Evolutionary conservation across 345 rosid species (phyloP).

Genomic region (Eucalyptus polyanthemos): DNA sequence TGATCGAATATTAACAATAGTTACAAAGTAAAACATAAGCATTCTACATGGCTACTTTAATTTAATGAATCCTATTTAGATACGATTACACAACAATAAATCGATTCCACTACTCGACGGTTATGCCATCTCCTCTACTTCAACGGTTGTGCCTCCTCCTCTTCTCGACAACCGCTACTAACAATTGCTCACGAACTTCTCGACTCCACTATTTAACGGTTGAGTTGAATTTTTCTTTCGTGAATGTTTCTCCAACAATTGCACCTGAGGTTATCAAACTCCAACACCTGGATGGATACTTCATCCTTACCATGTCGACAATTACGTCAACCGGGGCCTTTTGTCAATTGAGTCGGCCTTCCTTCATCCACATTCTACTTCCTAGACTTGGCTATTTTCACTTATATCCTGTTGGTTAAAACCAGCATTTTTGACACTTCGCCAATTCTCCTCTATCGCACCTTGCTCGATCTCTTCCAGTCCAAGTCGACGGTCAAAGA

Average conservation of each 20-base stretch:
- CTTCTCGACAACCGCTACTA: neutral
- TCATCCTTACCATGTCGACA: neutral
- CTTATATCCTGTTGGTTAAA: neutral
- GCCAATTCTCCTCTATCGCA: neutral
- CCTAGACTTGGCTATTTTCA: neutral
- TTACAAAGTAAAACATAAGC: neutral
- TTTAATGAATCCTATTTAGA: neutral
- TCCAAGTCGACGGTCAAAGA: neutral
- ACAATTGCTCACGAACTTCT: neutral
- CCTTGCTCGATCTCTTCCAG: neutral
- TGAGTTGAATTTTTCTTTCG: neutral
- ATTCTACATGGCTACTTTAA: neutral
- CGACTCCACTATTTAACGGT: neutral
- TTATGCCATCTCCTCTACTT: neutral
- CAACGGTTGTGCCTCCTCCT: neutral
- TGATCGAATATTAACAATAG: neutral
- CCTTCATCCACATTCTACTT: neutral
- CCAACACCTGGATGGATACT: neutral
- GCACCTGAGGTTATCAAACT: neutral
- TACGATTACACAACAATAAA: neutral
- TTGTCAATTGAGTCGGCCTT: neutral
- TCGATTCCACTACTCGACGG: neutral
- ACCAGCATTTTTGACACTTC: neutral
- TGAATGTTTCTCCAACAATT: neutral
- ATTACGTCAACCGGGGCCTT: neutral